Evolutionary conservation across 768 basidiomycete genomes (phyloP).

Genomic region (Amanita rimosa): DNA sequence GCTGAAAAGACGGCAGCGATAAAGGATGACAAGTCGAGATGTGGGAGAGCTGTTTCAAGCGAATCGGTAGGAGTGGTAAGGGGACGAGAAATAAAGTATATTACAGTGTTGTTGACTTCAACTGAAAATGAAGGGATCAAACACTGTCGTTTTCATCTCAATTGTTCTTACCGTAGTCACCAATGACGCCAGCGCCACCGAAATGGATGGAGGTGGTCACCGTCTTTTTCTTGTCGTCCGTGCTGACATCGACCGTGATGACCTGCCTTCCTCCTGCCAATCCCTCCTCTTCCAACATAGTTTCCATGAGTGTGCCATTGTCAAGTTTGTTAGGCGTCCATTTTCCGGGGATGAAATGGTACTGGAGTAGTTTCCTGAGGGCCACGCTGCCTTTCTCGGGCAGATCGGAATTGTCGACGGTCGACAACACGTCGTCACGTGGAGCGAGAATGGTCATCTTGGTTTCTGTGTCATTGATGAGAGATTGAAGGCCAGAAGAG

Average conservation of each 20-base stretch:
- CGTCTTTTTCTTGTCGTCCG: slow-evolving; percentile 33
- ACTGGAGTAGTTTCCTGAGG: slow-evolving; percentile 63
- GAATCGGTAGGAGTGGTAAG: slow-evolving; percentile 75
- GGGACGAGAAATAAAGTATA: slow-evolving; percentile 84
- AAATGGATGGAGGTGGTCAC: slow-evolving; percentile 56
- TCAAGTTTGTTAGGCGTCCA: slow-evolving; percentile 62
- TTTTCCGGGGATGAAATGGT: slow-evolving; percentile 85
- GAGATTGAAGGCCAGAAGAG: slow-evolving; percentile 59
- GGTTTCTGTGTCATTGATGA: slow-evolving; percentile 59
- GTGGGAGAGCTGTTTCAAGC: slow-evolving; percentile 69
- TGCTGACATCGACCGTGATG: slow-evolving; percentile 51
- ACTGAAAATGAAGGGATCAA: slow-evolving; percentile 32
- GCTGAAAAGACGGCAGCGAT: slow-evolving; percentile 86
- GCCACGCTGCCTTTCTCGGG: slow-evolving; percentile 59
- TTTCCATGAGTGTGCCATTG: slow-evolving; percentile 69
- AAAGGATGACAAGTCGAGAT: slow-evolving; percentile 82
- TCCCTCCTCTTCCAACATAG: slow-evolving; percentile 63
- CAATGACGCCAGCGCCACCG: slow-evolving; percentile 72
- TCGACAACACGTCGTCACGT: slow-evolving; percentile 68
- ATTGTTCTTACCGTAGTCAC: slow-evolving; percentile 52
- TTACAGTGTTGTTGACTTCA: slow-evolving; percentile 61
- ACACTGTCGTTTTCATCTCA: not conserved
- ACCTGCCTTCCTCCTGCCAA: slow-evolving; percentile 63
- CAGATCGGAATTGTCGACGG: slow-evolving; percentile 40
- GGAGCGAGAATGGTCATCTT: slow-evolving; percentile 89